Base-by-base conservation (phyloP, 2,329 filamentous ascomycete species). In the Alternaria sp. region DNA sequence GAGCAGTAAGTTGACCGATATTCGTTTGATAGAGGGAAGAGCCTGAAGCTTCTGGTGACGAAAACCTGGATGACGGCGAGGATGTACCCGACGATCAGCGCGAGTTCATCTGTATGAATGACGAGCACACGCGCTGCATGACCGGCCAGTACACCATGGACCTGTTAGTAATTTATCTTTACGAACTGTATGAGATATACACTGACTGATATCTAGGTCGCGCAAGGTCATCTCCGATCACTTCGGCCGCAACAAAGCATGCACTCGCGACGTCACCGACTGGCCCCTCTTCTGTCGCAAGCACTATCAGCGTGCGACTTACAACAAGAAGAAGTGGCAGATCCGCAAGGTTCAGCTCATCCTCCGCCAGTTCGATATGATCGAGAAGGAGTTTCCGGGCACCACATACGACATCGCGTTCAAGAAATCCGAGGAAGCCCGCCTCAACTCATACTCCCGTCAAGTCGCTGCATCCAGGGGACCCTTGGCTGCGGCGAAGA, bases 221-320 rank as follows among this genome's bases (percentile, higher is more conserved):
- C 76, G 77, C 66, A 79, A 79, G 57, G 74, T 77, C 32, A 78
- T 79, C 44, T 79, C 76, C 4, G 72, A 79, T 51, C 75, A 78
- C 59, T 79, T 79, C 49, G 77, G 77, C 43, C 71, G 77, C 55
- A 79, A 79, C 73, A 79, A 79, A 48, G 68, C 71, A 9, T 78
- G 75, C 57, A 76, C 73, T 0, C 70, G 73, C 24, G 48, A 67
- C 32, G 70, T 79, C 36, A 64, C 54, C 0, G 54, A 67, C 20
- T 79, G 77, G 76, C 75, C 77, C 1, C 62, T 78, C 1, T 74
- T 76, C 55, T 79, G 77, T 55, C 74, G 77, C 51, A 79, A 79
- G 63, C 77, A 79, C 59, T 79, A 79, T 55, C 77, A 79, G 70
- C 76, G 77, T n/a, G 72, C 74, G 2, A 77, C 75, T 3, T 79